Base-by-base conservation (phyloP, 176 grass and related monocot species). In the Oryza glaberrima region DNA sequence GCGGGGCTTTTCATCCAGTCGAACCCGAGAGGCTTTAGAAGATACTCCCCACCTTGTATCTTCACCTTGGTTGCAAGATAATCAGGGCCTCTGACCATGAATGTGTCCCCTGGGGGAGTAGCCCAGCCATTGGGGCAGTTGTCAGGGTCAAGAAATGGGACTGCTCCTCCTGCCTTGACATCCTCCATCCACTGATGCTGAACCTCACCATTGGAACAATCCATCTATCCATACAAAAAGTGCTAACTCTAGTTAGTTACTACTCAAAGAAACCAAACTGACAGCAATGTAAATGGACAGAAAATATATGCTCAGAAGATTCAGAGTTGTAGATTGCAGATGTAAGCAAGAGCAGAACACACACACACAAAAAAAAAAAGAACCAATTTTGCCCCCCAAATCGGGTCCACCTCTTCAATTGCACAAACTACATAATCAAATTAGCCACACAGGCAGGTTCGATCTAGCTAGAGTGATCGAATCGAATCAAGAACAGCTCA, bases 1-100 rank as follows among this genome's bases (percentile, higher is more conserved):
- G 66, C 34, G 23, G 88, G 75, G 61, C 91, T 88, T 88, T 83
- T 95, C 54, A 98, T 90, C 93, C 93, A 98, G 81, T 95, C 96
- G 85, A 95, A 90, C 23, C 93, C 93, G 17, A 98, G 89, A 83
- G 96, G 93, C 78, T 95, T 92, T 34, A 98, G 85, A 85, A 98
- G 85, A 78, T 89, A 98, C 45, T 95, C 70, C 8, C 93, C 86
- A 15, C 89, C 87, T 12, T 90, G 91, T 88, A 94, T 89, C 90
- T 98, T 98, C 68, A 81, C 75, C 54, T 95, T 98, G 54, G 77
- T 82, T 81, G 91, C 85, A 73, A 98, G 54, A 85, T 98, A 98
- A 32, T 90, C 90, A 73, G 93, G 89, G 7, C 96, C 96, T 95
- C 96, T 94, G 30, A 98, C 84, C 89, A 92, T 92, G 81, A 95